Evolutionary conservation across 2,329 filamentous ascomycete species (phyloP), one percentile per base, ranked within the genome.

Genomic region (Cladosporium cucumerinum): DNA sequence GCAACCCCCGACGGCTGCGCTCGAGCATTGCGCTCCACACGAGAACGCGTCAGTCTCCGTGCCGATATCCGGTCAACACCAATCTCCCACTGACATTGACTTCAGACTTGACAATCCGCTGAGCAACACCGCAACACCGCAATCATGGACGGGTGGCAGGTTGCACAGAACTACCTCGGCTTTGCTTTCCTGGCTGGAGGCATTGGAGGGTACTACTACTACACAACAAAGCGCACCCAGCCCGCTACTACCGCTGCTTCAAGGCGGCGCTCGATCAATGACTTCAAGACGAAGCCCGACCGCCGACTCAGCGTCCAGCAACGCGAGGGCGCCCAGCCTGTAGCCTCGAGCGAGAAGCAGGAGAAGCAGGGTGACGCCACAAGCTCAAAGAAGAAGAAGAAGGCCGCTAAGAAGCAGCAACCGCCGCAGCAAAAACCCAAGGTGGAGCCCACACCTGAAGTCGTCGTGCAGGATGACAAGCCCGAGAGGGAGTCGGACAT

Each of bases 401-500:
- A 77, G 65, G 72, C 69, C 21, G 69, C 65, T 61, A 72, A 72
- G 32, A 69, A 69, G 58, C 55, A 67, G 36, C 63, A 68, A 61
- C 55, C 30, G 32, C 67, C 67, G 59, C 61, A 63, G 46, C 66
- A 62, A 30, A 57, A 67, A 23, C 65, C 67, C 46, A 46, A 61
- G 43, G 34, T 64, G 54, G 57, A 61, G 8, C 63, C 66, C 46
- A 66, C 74, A 34, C 70, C 71, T 54, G 66, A 74, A 58, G 74
- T 70, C 16, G 52, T 59, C 21, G 66, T 68, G 11, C 64, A 68
- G 51, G 71, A 78, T 51, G 66, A 78, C 7, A 77, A 72, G 64
- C 67, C 75, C 25, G 77, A 81, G 65, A 84, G 81, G 7, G 84
- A 89, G 65, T 87, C 89, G 66, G 85, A 85, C 52, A 82, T 87